Conservation (phyloP, 768 basidiomycete genomes). For the Collybia nuda region DNA sequence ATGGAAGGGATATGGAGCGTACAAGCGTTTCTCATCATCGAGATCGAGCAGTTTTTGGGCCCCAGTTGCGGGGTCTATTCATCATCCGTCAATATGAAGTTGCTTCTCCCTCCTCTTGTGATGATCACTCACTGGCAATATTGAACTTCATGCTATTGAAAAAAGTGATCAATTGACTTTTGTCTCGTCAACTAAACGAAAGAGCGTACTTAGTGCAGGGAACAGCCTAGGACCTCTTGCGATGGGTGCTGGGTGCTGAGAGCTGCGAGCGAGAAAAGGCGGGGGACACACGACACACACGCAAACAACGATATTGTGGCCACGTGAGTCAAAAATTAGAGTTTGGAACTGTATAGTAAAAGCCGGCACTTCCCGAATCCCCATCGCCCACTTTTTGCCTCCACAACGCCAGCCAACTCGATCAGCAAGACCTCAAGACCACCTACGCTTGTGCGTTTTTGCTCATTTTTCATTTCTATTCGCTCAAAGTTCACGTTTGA, state of each 20-base stretch:
- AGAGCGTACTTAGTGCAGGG: not conserved
- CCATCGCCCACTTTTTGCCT: too few relatives aligned
- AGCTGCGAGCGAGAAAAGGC: conserved; percentile 12
- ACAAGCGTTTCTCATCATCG: conserved; percentile 90
- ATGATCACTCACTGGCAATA: conserved; percentile 77
- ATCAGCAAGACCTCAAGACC: not conserved
- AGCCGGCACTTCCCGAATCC: conserved; percentile 31
- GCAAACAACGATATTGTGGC: conserved; percentile 30
- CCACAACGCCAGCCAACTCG: not conserved
- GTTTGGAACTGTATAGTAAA: conserved; percentile 62
- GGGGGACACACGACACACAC: conserved; percentile 30
- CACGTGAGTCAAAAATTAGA: conserved; percentile 38
- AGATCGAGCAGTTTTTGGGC: conserved; percentile 95
- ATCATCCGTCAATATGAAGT: too few relatives aligned
- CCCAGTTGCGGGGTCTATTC: conserved; percentile 90
- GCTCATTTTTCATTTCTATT: conserved; percentile 19
- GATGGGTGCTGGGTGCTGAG: conserved; percentile 20
- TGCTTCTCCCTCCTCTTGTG: too few relatives aligned
- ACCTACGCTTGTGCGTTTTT: not conserved
- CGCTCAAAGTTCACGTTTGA: conserved; percentile 31
- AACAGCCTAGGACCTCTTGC: conserved; percentile 37
- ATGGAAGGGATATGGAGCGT: conserved; percentile 23
- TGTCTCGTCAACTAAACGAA: not conserved
- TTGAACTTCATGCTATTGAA: conserved; percentile 88
- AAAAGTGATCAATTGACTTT: conserved; percentile 12